Percentiles rank a stretch among this genome's conserved stretches.
Conservation (phyloP, 1,284 basidiomycete species). For the Porodaedalea pini region DNA sequence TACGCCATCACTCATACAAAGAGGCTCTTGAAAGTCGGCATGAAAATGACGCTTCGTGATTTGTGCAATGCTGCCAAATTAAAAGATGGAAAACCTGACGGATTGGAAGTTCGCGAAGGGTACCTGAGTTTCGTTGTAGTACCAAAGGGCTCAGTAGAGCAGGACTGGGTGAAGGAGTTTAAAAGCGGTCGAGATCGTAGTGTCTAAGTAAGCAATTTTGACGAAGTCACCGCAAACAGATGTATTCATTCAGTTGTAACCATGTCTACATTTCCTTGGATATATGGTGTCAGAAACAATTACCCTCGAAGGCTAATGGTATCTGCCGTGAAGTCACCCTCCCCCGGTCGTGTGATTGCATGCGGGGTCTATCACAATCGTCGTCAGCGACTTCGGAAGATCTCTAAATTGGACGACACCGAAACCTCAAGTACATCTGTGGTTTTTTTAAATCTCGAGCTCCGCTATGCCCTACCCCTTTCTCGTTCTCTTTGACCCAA, state of each 20-base stretch:
- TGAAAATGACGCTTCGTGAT: slow-evolving; percentile 80
- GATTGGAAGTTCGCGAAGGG: slow-evolving; percentile 83
- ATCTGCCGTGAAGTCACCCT: not conserved
- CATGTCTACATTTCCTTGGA: slow-evolving; percentile 11
- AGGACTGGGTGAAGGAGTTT: slow-evolving; percentile 87
- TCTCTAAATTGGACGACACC: not conserved
- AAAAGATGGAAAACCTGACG: slow-evolving; percentile 68
- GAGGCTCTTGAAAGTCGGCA: slow-evolving; percentile 85
- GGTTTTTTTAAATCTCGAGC: not conserved
- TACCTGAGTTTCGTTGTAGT: slow-evolving; percentile 84
- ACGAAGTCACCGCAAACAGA: not conserved
- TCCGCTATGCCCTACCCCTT: not conserved
- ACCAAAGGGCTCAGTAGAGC: slow-evolving; percentile 79
- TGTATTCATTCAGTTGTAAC: slow-evolving; percentile 15
- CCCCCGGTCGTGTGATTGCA: not conserved
- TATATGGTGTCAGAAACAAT: not conserved
- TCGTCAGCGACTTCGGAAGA: not conserved
- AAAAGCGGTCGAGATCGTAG: slow-evolving; percentile 43
- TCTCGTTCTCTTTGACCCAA: not conserved
- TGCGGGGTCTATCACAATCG: slow-evolving; percentile 1
- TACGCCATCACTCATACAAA: slow-evolving; percentile 81
- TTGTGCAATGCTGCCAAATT: slow-evolving; percentile 63
- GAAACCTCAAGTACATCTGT: not conserved
- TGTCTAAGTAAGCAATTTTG: not conserved
- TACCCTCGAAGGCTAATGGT: not conserved